These are phyloP conservation scores for Penicillium paxilli DNA, from an alignment of 495 filamentous ascomycete genomes.

Conservation along the genomic window DNA sequence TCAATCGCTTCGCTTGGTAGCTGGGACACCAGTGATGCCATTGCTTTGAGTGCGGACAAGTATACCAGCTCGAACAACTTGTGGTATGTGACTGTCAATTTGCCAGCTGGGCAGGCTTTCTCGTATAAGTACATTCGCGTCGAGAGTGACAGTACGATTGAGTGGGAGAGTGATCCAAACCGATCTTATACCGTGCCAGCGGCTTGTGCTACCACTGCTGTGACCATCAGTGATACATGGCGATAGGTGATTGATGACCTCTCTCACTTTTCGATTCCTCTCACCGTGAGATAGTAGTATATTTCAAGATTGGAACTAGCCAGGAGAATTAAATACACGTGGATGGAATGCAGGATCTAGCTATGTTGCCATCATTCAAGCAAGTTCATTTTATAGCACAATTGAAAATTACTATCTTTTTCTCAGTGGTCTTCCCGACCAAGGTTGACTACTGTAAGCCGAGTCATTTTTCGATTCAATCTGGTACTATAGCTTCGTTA, in stretches of 20 bases:
- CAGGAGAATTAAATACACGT: too few species aligned
- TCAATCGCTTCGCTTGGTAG: slow-evolving; percentile 53
- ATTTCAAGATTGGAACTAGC: neutral
- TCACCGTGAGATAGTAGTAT: neutral
- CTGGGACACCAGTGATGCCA: slow-evolving; percentile 52
- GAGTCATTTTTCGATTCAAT: too few species aligned
- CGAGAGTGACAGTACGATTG: slow-evolving; percentile 50
- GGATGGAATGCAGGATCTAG: too few species aligned
- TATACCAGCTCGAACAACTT: slow-evolving; percentile 58
- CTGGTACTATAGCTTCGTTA: too few species aligned
- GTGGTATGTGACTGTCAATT: slow-evolving; percentile 54
- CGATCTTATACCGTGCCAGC: slow-evolving; percentile 54
- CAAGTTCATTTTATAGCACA: neutral
- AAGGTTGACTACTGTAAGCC: too few species aligned
- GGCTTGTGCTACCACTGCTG: slow-evolving; percentile 42
- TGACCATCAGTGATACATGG: slow-evolving; percentile 37
- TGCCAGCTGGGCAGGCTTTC: slow-evolving; percentile 54
- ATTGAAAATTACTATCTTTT: too few species aligned
- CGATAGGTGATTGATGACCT: neutral
- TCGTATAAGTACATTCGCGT: slow-evolving; percentile 71
- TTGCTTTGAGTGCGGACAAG: slow-evolving; percentile 50
- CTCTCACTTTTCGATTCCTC: neutral
- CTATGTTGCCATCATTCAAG: too few species aligned
- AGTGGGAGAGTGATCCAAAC: slow-evolving; percentile 69
- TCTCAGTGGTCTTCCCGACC: too few species aligned